A percentile compares a stretch with the other conserved stretches of the same genome.
Evolutionary conservation across 75 land plant genomes (phyloP).

Genomic region (Ceratopteris richardii): DNA sequence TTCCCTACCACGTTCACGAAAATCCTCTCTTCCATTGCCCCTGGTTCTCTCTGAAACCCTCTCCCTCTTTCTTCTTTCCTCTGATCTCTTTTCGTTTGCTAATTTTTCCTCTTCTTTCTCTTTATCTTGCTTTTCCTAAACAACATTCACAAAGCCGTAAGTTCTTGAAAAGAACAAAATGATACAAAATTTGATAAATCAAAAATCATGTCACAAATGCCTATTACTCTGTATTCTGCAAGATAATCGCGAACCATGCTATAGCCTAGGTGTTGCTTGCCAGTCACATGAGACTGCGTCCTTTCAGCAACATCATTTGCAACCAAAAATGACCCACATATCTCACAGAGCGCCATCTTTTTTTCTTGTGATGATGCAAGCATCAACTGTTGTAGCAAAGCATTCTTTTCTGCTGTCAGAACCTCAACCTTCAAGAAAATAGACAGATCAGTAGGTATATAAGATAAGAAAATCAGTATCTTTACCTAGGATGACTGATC

Average conservation of each 20-base stretch:
- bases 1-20: conserved; percentile 10
- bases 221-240: conserved; percentile 50
- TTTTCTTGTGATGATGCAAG: conserved; percentile 71
- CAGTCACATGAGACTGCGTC: conserved; percentile 86
- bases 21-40: conserved; percentile 30
- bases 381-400: conserved; percentile 48
- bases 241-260: conserved; percentile 85
- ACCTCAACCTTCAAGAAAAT: conserved; percentile 51
- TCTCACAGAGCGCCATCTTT: conserved; percentile 90
- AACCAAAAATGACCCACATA: conserved; percentile 85
- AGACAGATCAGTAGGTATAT: no score
- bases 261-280: conserved; percentile 91
- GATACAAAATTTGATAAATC: background rate
- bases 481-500: no score
- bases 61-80: conserved; percentile 45
- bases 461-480: no score
- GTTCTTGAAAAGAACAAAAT: background rate
- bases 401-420: conserved; percentile 68
- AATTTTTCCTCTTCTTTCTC: conserved; percentile 45
- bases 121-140: background rate
- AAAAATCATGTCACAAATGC: background rate
- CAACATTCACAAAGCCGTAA: background rate
- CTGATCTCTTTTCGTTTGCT: conserved; percentile 65
- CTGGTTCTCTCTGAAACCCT: conserved; percentile 39
- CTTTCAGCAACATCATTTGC: conserved; percentile 97